Evolutionary conservation across 1,284 basidiomycete species (phyloP).

Genomic region (Coniophora puteana): DNA sequence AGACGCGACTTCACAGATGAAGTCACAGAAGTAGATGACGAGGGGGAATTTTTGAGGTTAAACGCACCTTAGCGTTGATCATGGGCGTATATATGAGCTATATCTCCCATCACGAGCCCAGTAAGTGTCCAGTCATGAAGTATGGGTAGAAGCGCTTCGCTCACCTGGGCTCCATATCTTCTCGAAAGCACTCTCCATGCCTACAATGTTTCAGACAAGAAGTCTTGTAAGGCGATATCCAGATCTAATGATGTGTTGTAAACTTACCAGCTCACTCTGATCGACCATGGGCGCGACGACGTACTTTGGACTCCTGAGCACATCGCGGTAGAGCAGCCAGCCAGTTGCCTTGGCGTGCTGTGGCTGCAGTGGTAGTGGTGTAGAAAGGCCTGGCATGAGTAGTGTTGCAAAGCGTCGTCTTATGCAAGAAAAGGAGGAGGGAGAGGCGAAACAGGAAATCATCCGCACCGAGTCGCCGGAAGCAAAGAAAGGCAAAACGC

Average conservation of each 20-base stretch:
- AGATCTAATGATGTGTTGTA: not conserved
- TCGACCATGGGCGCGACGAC: constrained; percentile 98
- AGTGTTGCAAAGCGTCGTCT: too few relatives aligned
- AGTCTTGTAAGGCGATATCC: constrained; percentile 2
- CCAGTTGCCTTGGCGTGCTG: constrained; percentile 65
- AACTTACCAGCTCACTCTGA: constrained; percentile 89
- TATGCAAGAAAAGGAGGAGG: too few relatives aligned
- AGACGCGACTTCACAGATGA: too few relatives aligned
- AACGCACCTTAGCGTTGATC: constrained; percentile 84
- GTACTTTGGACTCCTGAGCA: constrained; percentile 81
- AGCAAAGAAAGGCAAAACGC: too few relatives aligned
- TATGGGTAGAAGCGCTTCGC: constrained; percentile 15
- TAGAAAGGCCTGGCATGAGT: too few relatives aligned
- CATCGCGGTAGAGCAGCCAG: constrained; percentile 77
- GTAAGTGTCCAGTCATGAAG: too few relatives aligned
- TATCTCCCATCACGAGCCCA: not conserved
- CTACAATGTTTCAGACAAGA: constrained; percentile 40
- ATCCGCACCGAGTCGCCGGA: too few relatives aligned
- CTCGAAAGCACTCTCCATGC: constrained; percentile 91
- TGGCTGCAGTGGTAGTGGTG: too few relatives aligned
- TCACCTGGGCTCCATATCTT: constrained; percentile 76
- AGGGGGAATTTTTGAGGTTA: too few relatives aligned
- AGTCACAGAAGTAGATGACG: not conserved
- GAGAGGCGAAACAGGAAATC: too few relatives aligned
- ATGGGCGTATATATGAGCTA: constrained; percentile 93